phyloP scores from a whole-genome alignment of 2,329 filamentous ascomycete species.

The Stagonosporopsis chrysanthemi region DNA sequence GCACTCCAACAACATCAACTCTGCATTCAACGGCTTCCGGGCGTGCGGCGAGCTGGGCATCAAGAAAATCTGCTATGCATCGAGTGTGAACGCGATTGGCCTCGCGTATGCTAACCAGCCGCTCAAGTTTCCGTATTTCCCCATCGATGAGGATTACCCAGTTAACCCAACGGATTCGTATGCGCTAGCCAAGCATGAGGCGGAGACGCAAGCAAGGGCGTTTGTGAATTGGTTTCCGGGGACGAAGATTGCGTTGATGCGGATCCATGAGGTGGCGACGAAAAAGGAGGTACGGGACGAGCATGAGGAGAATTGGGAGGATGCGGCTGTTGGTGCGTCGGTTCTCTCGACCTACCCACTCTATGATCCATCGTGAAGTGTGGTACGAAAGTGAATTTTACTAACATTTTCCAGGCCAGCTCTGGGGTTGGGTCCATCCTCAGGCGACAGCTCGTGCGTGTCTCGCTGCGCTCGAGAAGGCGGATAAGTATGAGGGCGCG shows the following conservation, averaged over 20 bases:
- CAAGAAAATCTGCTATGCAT: constrained; percentile 48
- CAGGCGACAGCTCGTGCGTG: constrained; percentile 48
- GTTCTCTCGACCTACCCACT: neutral
- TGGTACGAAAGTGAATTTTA: neutral
- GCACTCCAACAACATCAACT: constrained; percentile 50
- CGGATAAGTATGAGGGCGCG: constrained; percentile 41
- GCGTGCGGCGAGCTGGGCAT: constrained; percentile 49
- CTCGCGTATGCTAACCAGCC: constrained; percentile 50
- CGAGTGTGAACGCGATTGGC: constrained; percentile 50
- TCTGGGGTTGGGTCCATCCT: constrained; percentile 50
- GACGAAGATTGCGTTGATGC: constrained; percentile 49
- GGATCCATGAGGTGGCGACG: constrained; percentile 49
- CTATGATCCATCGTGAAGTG: neutral
- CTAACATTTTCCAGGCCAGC: constrained; percentile 24
- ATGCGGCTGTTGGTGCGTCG: constrained; percentile 38
- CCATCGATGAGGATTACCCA: constrained; percentile 48
- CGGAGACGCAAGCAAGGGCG: constrained; percentile 44
- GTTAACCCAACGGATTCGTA: constrained; percentile 47
- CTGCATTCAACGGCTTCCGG: constrained; percentile 52
- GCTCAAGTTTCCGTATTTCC: constrained; percentile 49
- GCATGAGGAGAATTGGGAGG: constrained; percentile 47
- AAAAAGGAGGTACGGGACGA: constrained; percentile 40
- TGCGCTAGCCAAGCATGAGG: constrained; percentile 49
- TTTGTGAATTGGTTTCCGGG: constrained; percentile 51
- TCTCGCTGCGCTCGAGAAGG: constrained; percentile 44